Base-by-base conservation (phyloP, 1,284 basidiomycete species). In the Naganishia albida region DNA sequence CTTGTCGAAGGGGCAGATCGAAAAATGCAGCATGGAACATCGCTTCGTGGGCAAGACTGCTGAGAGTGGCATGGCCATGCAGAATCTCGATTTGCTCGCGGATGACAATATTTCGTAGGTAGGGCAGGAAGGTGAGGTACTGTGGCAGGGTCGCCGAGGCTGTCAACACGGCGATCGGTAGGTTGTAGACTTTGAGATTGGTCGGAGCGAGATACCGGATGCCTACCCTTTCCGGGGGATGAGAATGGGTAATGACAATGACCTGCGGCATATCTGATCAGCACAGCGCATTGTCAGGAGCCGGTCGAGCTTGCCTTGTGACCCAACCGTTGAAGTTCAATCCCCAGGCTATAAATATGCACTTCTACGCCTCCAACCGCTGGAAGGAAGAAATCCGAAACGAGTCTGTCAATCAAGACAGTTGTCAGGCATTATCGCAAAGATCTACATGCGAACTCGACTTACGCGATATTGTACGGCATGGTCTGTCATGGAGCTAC, bases 281-380 rank as follows among this genome's bases (percentile, higher is more conserved):
- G 57, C 65, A 62, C 64, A 43, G 38, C 59, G 38, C 23, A n/a
- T 30, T 26, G 16, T 6, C 10, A 42, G n/a, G 44, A 23, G 16
- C 18, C 54, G 71, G 23, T 34, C 13, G 18, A 18, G 68, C 78
- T 62, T 73, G 89, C 92, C 80, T 91, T 93, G 78, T 99, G 93
- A 1, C 94, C 93, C 30, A 85, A 84, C 46, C 83, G 83, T 62
- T 93, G 85, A 55, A 99, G 85, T 64, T 89, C 87, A n/a, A 88
- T 86, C 68, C 88, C 86, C 43, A 97, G 83, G 85, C 90, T 91
- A 80, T 93, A 97, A 57, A 98, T 94, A 78, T 98, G 93, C 68
- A 88, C 94, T 78, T 99, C 96, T 26, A 99, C 94, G 12, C 96
- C 96, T 26, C 96, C 96, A 2, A 96, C 88, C 68, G 87, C 85